Evolutionary conservation across 192 early-diverging fungal genomes (phyloP), one percentile per base, ranked within the genome.

Genomic region (Gryganskiella cystojenkinii): DNA sequence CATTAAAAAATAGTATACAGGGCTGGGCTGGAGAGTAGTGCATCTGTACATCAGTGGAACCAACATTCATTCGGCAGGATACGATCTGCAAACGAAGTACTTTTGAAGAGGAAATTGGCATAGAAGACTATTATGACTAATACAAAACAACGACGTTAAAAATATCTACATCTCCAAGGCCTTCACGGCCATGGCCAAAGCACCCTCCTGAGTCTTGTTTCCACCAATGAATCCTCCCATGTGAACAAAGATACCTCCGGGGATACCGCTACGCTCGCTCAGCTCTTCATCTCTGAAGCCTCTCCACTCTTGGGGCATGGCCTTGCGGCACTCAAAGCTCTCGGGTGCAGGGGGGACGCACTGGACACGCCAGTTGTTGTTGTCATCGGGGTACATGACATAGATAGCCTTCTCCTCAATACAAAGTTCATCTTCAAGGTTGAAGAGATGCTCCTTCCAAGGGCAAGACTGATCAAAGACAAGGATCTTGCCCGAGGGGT

Each of bases 401-500:
- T 71, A 81, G 15, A 67, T 30, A 11, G 55, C 51, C 56, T 66
- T 66, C 22, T 82, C 72, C 59, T 81, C 83, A 25, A 88, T 65
- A 20, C 83, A 67, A 20, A 74, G 69, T 49, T 91, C 89, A 28
- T 83, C 79, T 65, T 94, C 92, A 54, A 94, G 71, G 11, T 82
- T 86, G 25, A 90, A 85, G 65, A 98, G 70, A 64, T 98, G 95
- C 47, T 95, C 94, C 83, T 97, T 97, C 96, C 96, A 99, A 10
- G 97, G 97, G 69, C 95, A 96, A 43, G 89, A 89, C 53, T 85
- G 85, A 35, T 95, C 90, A 50, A 99, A 88, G 33, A 95, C 79
- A 43, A 99, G 80, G 51, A 99, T 92, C 43, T 89, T 84, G 31
- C 95, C 96, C 28, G 86, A 88, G 24, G 82, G 73, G 73, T 95